A percentile compares a stretch with the other conserved stretches of the same genome.
phyloP scores from a whole-genome alignment of 2,329 filamentous ascomycete species.

The Coniochaeta ligniaria region DNA sequence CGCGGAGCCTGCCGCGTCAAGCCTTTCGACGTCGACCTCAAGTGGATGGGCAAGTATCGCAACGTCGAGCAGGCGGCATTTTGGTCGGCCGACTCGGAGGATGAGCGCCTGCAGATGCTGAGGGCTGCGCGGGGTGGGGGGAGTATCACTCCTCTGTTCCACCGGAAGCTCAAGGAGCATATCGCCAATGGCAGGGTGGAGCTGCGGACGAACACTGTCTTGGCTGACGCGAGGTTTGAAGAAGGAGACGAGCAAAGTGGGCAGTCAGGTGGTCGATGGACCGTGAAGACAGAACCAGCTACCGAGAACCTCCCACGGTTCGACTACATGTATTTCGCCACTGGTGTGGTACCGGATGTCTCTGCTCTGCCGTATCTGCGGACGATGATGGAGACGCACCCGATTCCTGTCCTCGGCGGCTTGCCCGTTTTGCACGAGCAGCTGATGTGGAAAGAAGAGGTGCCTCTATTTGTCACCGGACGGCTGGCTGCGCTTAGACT shows the following conservation, averaged over 20 bases:
- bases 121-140: conserved; percentile 63
- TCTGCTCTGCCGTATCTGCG: conserved; percentile 52
- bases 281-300: conserved; percentile 43
- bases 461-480: conserved; percentile 67
- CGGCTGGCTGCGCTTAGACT: conserved; percentile 60
- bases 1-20: conserved; percentile 55
- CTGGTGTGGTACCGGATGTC: conserved; percentile 61
- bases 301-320: conserved; percentile 45
- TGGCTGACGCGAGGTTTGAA: conserved; percentile 46
- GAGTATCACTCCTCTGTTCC: conserved; percentile 64
- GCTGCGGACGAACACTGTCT: conserved; percentile 49
- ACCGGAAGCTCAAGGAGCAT: conserved; percentile 59
- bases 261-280: conserved; percentile 26
- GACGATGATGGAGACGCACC: conserved; percentile 50
- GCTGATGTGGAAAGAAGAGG: conserved; percentile 65
- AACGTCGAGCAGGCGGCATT: conserved; percentile 72
- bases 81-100: conserved; percentile 67
- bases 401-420: conserved; percentile 55
- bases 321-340: conserved; percentile 71
- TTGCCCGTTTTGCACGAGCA: conserved; percentile 70
- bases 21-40: conserved; percentile 68
- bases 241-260: conserved; percentile 16
- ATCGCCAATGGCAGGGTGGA: conserved; percentile 41
- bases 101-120: conserved; percentile 60
- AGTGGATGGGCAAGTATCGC: conserved; percentile 77